phyloP scores from a whole-genome alignment of 257 asterid species.

The Craterostigma plantagineum region DNA sequence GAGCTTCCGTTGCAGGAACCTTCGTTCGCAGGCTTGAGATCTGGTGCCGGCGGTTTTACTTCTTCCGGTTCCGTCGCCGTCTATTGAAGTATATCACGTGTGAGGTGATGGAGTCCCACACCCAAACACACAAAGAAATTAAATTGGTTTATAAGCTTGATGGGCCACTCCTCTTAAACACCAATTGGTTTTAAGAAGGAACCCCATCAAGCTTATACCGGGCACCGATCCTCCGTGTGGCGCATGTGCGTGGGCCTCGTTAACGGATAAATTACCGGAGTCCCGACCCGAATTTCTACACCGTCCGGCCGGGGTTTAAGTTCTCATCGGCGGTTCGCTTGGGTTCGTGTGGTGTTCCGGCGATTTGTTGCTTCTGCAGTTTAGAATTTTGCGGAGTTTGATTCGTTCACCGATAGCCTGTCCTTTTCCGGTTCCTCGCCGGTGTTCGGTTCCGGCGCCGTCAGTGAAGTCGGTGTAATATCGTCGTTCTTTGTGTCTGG shows the following conservation, averaged over 20 bases:
- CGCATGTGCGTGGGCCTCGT: too few relatives aligned
- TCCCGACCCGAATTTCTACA: too few relatives aligned
- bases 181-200: too few relatives aligned
- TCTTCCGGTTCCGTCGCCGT: constrained; percentile 19
- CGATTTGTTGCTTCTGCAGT: constrained; percentile 21
- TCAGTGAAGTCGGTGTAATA: constrained; percentile 8
- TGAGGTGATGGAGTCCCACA: too few relatives aligned
- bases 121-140: too few relatives aligned
- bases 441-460: constrained; percentile 19
- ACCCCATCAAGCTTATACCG: too few relatives aligned
- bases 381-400: constrained; percentile 46
- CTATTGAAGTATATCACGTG: too few relatives aligned
- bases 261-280: too few relatives aligned
- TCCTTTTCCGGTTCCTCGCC: constrained; percentile 25
- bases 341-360: constrained; percentile 22
- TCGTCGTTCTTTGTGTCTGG: constrained; percentile 21
- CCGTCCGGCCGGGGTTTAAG: neutral
- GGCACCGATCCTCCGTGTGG: too few relatives aligned
- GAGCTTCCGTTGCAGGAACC: constrained; percentile 60
- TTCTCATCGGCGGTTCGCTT: constrained; percentile 14
- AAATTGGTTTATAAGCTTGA: too few relatives aligned
- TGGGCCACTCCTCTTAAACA: too few relatives aligned
- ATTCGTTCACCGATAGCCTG: constrained; percentile 35
- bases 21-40: constrained; percentile 17
- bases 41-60: constrained; percentile 18